A percentile compares a stretch with the other conserved stretches of the same genome.
Conservation (phyloP, 805 yeast species). For the Pichia cabralensis region DNA sequence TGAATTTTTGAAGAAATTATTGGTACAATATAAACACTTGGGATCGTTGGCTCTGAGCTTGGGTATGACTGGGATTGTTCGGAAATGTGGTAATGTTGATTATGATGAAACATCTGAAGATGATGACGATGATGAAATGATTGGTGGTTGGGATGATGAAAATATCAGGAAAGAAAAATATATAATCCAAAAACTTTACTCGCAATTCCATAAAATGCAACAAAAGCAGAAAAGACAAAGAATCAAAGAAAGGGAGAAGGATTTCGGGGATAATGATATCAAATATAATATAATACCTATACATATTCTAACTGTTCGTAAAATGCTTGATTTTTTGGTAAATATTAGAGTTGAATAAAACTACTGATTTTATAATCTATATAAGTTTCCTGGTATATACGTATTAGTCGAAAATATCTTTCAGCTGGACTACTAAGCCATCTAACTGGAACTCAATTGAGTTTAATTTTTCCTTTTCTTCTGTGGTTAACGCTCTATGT, state of each 20-base stretch:
- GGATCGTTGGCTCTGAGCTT: conserved; percentile 21
- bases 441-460: too few species aligned
- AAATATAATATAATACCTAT: conserved; percentile 49
- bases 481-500: background rate
- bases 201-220: conserved; percentile 12
- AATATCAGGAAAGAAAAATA: conserved; percentile 8
- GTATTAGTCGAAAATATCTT: too few species aligned
- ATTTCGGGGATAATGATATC: conserved; percentile 5
- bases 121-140: conserved; percentile 8
- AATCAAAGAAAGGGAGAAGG: conserved; percentile 5
- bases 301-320: conserved; percentile 63
- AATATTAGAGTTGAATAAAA: conserved; percentile 42
- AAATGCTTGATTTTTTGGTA: conserved; percentile 45
- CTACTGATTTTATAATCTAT: too few species aligned
- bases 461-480: too few species aligned
- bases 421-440: too few species aligned
- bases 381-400: too few species aligned
- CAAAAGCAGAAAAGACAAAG: conserved; percentile 6
- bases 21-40: conserved; percentile 50
- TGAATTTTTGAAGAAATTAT: conserved; percentile 42
- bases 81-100: conserved; percentile 22
- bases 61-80: conserved; percentile 8
- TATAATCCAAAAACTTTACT: conserved; percentile 9
- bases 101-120: conserved; percentile 24
- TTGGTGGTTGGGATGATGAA: conserved; percentile 3